Conservation (phyloP, 441 rosid species). For the Populus hybrid region DNA sequence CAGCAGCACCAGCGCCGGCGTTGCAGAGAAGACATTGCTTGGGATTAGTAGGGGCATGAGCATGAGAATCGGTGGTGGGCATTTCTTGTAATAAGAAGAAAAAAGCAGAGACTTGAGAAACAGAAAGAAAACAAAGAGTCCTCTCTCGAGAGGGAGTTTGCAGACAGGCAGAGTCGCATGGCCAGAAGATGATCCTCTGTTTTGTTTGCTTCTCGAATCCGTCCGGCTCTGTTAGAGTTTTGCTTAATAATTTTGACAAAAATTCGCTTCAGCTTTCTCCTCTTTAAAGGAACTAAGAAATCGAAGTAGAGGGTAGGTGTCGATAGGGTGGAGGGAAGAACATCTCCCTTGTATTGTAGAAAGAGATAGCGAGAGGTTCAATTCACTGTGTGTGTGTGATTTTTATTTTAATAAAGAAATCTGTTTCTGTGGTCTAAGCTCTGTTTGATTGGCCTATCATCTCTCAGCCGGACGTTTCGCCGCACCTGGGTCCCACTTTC, state of each 20-base stretch:
- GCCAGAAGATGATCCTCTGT: constrained; percentile 38
- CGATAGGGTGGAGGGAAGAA: not conserved
- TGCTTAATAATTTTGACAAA: not conserved
- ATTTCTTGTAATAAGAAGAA: constrained; percentile 30
- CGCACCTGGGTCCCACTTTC: not conserved
- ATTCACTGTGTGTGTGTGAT: not conserved
- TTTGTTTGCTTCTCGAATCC: not conserved
- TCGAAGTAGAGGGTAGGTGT: not conserved
- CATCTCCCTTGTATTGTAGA: too few species aligned
- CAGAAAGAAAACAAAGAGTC: constrained; percentile 29
- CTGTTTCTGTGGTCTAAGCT: not conserved
- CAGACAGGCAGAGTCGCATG: constrained; percentile 77
- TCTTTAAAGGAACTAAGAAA: constrained; percentile 1
- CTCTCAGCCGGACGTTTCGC: constrained; percentile 2
- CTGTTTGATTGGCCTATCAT: not conserved
- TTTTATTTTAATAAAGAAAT: not conserved
- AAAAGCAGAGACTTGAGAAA: constrained; percentile 10
- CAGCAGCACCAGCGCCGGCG: constrained; percentile 80
- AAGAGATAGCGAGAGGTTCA: not conserved
- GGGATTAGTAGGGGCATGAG: constrained; percentile 25
- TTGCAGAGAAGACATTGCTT: constrained; percentile 37
- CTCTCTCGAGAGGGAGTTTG: constrained; percentile 65
- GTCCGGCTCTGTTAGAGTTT: constrained; percentile 14
- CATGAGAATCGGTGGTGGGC: constrained; percentile 51
- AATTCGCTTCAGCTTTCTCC: too few species aligned